Percentiles rank a stretch among this genome's conserved stretches.
phyloP scores from a whole-genome alignment of 345 rosid species.

The Viola odorata region DNA sequence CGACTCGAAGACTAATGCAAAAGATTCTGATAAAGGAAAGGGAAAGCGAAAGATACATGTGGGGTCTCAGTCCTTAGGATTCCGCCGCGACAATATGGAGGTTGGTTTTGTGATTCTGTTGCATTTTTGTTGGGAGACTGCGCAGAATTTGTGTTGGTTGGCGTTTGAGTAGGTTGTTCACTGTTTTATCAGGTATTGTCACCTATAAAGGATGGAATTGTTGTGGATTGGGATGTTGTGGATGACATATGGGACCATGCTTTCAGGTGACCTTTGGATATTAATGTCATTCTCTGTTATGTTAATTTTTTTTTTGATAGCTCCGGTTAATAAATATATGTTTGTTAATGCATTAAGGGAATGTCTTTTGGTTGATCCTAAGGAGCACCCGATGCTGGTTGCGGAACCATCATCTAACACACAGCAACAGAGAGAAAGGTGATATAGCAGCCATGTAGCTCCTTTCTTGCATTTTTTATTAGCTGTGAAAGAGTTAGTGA shows the following conservation, averaged over 20 bases:
- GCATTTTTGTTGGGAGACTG: not conserved
- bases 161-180: slow-evolving; percentile 9
- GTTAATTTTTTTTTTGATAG: not conserved
- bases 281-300: slow-evolving; percentile 2
- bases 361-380: slow-evolving; percentile 78
- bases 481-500: too few species aligned
- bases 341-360: slow-evolving; percentile 37
- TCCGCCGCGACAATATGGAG: slow-evolving; percentile 94
- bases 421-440: slow-evolving; percentile 96
- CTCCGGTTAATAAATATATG: not conserved
- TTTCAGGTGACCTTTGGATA: slow-evolving; percentile 44
- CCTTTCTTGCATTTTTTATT: not conserved
- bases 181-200: slow-evolving; percentile 55
- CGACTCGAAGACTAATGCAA: slow-evolving; percentile 49
- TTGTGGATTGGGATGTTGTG: slow-evolving; percentile 91
- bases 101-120: slow-evolving; percentile 29
- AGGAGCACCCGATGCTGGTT: slow-evolving; percentile 92
- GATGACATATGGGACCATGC: slow-evolving; percentile 99
- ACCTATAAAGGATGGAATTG: slow-evolving; percentile 85
- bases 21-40: slow-evolving; percentile 56
- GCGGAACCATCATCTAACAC: slow-evolving; percentile 89
- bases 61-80: slow-evolving; percentile 84
- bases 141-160: not conserved
- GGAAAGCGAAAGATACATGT: slow-evolving; percentile 76
- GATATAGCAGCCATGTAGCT: not conserved